Percentiles rank a stretch among this genome's conserved stretches.
Conservation (phyloP, 1,284 basidiomycete genomes). For the Phlebopus sp. region DNA sequence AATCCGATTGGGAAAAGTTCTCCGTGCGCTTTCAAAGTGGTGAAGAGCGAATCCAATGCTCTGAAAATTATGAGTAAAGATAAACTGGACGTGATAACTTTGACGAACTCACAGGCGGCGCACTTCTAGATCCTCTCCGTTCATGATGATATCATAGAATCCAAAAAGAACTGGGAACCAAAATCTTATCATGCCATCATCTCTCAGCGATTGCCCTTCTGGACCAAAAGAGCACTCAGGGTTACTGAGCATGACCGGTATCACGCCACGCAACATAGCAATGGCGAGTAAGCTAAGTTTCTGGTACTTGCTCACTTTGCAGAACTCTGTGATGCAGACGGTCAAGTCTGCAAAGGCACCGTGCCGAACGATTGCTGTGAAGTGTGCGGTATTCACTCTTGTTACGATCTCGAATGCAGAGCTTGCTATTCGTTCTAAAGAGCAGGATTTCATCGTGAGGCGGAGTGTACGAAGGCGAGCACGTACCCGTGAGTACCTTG, state of each 20-base stretch:
- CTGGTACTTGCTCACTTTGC: conserved; percentile 98
- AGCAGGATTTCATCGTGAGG: conserved; percentile 5
- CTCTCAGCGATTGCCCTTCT: conserved; percentile 36
- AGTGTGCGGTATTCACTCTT: conserved; percentile 88
- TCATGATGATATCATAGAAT: conserved; percentile 99
- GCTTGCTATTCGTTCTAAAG: conserved; percentile 82
- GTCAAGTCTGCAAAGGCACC: conserved; percentile 96
- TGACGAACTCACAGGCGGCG: conserved; percentile 74
- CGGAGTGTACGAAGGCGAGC: not conserved
- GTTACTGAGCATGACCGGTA: conserved; percentile 86
- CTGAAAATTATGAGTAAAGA: conserved; percentile 43
- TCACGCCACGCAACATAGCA: conserved; percentile 91
- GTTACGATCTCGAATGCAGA: conserved; percentile 98
- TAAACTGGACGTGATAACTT: not conserved
- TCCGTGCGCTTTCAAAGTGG: conserved; percentile 91
- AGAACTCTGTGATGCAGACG: conserved; percentile 98
- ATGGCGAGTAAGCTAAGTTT: conserved; percentile 97
- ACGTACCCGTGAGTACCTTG: conserved; percentile 82
- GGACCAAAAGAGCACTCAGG: conserved; percentile 73
- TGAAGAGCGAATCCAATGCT: conserved; percentile 94
- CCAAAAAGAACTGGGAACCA: conserved; percentile 98
- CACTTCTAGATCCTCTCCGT: conserved; percentile 98
- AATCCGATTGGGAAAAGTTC: conserved; percentile 86
- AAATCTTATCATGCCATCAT: conserved; percentile 76
- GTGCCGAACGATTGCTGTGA: conserved; percentile 85